These are phyloP conservation scores for Phialemonium atrogriseum DNA, from an alignment of 2,329 filamentous ascomycete species.

Conservation along the genomic window DNA sequence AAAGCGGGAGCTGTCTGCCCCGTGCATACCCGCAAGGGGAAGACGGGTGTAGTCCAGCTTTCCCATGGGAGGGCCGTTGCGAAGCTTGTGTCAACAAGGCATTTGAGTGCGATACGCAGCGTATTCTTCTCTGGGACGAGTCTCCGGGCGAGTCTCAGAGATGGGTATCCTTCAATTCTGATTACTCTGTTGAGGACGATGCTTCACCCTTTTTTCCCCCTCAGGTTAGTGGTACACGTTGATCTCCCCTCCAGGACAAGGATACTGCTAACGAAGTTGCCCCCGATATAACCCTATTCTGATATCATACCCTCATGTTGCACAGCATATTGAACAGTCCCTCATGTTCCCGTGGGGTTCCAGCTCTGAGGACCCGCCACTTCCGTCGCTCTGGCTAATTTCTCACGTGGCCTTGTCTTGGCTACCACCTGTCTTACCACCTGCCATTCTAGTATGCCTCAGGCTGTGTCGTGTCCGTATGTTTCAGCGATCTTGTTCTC, in stretches of 20 bases:
- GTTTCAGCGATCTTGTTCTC: too few species aligned
- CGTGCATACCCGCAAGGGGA: slow-evolving; percentile 6
- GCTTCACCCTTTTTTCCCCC: slow-evolving; percentile 16
- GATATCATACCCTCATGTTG: too few species aligned
- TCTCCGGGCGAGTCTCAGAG: slow-evolving; percentile 5
- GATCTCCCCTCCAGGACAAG: slow-evolving; percentile 4
- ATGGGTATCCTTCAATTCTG: slow-evolving; percentile 22
- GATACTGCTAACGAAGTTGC: slow-evolving; percentile 19
- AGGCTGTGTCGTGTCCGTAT: too few species aligned
- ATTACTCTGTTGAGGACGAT: slow-evolving; percentile 23
- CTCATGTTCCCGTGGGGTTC: too few species aligned
- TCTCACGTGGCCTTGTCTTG: too few species aligned
- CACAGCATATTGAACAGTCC: too few species aligned
- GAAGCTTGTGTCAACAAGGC: slow-evolving; percentile 22
- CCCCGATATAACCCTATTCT: too few species aligned
- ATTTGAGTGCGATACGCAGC: slow-evolving; percentile 25
- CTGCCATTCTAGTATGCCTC: too few species aligned
- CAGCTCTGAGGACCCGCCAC: too few species aligned
- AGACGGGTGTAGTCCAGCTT: slow-evolving; percentile 11
- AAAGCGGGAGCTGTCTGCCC: slow-evolving; percentile 20
- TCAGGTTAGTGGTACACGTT: slow-evolving; percentile 16
- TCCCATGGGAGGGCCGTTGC: slow-evolving; percentile 16
- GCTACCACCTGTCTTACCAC: too few species aligned
- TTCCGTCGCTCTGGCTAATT: too few species aligned
- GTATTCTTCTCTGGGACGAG: slow-evolving; percentile 12